These are phyloP conservation scores for Venturia aucupariae DNA, from an alignment of 2,329 filamentous ascomycete genomes.

Conservation along the genomic window DNA sequence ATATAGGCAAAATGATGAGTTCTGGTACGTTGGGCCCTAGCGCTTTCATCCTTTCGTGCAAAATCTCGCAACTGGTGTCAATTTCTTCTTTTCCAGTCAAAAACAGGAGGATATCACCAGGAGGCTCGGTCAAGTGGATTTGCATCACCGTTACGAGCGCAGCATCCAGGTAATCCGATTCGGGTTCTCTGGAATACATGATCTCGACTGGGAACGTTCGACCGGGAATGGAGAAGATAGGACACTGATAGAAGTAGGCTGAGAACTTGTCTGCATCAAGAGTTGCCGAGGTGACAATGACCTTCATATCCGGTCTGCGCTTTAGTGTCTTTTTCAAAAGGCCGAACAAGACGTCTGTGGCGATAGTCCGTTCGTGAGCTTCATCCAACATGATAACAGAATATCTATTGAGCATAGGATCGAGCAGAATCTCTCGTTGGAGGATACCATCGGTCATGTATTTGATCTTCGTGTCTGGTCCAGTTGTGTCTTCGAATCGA, in stretches of 20 bases:
- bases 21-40: constrained; percentile 85
- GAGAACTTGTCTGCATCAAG: constrained; percentile 97
- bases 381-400: constrained; percentile 98
- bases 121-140: constrained; percentile 86
- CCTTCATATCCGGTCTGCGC: constrained; percentile 82
- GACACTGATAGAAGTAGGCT: constrained; percentile 88
- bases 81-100: constrained; percentile 97
- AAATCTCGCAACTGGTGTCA: constrained; percentile 83
- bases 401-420: constrained; percentile 83
- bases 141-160: constrained; percentile 97
- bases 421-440: constrained; percentile 90
- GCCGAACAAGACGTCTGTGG: constrained; percentile 96
- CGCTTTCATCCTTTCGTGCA: constrained; percentile 94
- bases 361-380: constrained; percentile 93
- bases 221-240: constrained; percentile 93
- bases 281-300: constrained; percentile 98
- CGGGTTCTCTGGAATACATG: constrained; percentile 88
- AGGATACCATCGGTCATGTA: constrained; percentile 99
- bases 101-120: constrained; percentile 92
- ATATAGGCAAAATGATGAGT: constrained; percentile 88
- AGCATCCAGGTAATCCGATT: constrained; percentile 89
- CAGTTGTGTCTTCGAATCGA: constrained; percentile 93
- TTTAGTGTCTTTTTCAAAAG: constrained; percentile 81
- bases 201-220: constrained; percentile 93
- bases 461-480: constrained; percentile 83